Evolutionary conservation across 257 asterid genomes (phyloP), one percentile per base, ranked within the genome.

Genomic region (Fraxinus excelsior): DNA sequence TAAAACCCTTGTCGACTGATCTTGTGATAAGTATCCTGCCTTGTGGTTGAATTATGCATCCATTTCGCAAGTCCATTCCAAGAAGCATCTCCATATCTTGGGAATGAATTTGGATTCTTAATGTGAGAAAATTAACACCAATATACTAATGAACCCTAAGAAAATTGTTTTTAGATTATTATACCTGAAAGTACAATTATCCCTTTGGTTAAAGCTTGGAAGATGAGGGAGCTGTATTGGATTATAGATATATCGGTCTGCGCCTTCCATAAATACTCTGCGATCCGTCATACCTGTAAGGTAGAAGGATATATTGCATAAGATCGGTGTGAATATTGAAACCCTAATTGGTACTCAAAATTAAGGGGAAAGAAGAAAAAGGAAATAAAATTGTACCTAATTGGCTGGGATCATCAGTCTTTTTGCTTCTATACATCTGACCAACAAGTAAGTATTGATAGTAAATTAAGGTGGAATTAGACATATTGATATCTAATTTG

Each of bases 381-480:
- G 46, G 14, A 40, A 40, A 40, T 38, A 38, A 60, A 60, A 21
- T 60, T 19, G 31, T 18, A 31, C 70, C 2, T 29, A 23, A 13
- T 29, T 87, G 89, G 74, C 82, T 79, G n/a, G 90, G 85, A 74
- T 85, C 94, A 77, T 90, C 94, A 40, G 82, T 80, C 79, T 86
- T 91, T 88, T 91, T 91, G 91, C 94, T 90, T 78, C 97, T 93
- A 79, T 79, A 85, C 98, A 93, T 93, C 98, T 93, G 88, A 80
- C 68, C 46, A 82, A 66, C 78, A 64, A 26, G 8, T 1, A 23
- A 25, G 65, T 56, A 60, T 14, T 21, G 18, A 60, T 8, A 11
- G 31, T 60, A 60, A 60, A 60, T 21, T 11, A 21, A 60, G 32
- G 53, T 44, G 19, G 51, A 44, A 62, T 1, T 62, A 62, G 67